These are phyloP conservation scores for Heliamphora exappendiculata DNA, from an alignment of 148 eudicot species.

Conservation along the genomic window DNA sequence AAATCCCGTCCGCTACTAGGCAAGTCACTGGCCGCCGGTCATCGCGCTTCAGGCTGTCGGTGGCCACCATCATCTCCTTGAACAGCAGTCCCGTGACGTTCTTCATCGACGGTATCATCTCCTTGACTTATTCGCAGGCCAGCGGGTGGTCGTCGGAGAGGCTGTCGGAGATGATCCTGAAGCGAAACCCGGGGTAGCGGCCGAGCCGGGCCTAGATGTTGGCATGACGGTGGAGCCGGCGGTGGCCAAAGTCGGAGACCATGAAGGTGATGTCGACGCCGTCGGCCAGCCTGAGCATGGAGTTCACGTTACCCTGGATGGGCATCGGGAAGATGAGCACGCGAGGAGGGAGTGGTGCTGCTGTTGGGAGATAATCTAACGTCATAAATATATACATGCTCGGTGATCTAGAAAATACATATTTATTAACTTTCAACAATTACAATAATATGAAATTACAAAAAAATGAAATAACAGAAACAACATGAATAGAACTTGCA, in stretches of 20 bases:
- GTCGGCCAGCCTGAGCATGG: slow-evolving; percentile 34
- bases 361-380: too few relatives aligned
- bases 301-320: slow-evolving; percentile 38
- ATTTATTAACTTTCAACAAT: too few relatives aligned
- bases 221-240: too few relatives aligned
- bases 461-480: too few relatives aligned
- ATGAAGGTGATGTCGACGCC: slow-evolving; percentile 31
- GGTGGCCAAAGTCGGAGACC: slow-evolving; percentile 26
- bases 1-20: slow-evolving; percentile 29
- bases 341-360: slow-evolving; percentile 9
- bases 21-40: slow-evolving; percentile 20
- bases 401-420: too few relatives aligned
- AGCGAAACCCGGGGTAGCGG: slow-evolving; percentile 11
- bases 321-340: slow-evolving; percentile 35
- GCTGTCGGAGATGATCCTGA: slow-evolving; percentile 28
- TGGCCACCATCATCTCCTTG: slow-evolving; percentile 12
- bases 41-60: slow-evolving; percentile 11
- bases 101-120: slow-evolving; percentile 13
- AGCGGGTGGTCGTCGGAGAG: slow-evolving; percentile 32
- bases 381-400: too few relatives aligned
- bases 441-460: too few relatives aligned
- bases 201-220: slow-evolving; percentile 6
- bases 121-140: slow-evolving; percentile 2
- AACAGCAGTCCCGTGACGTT: slow-evolving; percentile 10
- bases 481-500: too few relatives aligned